These are phyloP conservation scores for Botrytis medusae DNA, from an alignment of 2,329 filamentous ascomycete genomes.

Conservation along the genomic window DNA sequence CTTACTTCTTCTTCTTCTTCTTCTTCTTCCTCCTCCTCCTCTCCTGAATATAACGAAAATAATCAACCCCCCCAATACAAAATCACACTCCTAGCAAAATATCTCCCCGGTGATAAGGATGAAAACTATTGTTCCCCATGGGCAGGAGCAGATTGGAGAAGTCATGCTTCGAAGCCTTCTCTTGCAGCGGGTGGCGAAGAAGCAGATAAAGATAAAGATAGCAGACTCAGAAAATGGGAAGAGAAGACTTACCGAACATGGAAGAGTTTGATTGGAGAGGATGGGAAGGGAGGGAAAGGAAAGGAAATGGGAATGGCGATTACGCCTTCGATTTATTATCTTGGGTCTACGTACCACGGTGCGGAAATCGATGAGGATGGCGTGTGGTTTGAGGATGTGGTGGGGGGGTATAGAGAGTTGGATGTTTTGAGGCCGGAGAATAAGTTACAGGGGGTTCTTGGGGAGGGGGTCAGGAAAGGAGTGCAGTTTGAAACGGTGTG, in stretches of 20 bases:
- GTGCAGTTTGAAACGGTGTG: neutral
- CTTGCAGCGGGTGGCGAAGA: no score
- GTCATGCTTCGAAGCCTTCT: neutral
- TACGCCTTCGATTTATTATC: neutral
- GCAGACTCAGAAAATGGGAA: neutral
- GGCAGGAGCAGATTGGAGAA: slow-evolving; percentile 2
- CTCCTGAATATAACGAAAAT: no score
- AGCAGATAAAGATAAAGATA: neutral
- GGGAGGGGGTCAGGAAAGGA: neutral
- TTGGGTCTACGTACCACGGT: neutral
- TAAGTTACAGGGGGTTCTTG: neutral
- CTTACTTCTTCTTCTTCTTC: neutral
- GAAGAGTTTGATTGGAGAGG: neutral
- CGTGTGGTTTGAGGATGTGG: neutral
- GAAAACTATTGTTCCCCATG: neutral
- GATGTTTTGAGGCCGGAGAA: neutral
- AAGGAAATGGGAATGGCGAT: neutral
- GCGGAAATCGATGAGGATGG: neutral
- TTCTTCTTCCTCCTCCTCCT: neutral
- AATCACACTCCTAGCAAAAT: neutral
- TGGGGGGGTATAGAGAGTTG: neutral
- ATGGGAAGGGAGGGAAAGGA: neutral
- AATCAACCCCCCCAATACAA: neutral
- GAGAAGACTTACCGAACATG: neutral
- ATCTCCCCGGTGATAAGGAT: neutral